phyloP scores from a whole-genome alignment of 176 grass and related monocot species.

The Cocos nucifera region DNA sequence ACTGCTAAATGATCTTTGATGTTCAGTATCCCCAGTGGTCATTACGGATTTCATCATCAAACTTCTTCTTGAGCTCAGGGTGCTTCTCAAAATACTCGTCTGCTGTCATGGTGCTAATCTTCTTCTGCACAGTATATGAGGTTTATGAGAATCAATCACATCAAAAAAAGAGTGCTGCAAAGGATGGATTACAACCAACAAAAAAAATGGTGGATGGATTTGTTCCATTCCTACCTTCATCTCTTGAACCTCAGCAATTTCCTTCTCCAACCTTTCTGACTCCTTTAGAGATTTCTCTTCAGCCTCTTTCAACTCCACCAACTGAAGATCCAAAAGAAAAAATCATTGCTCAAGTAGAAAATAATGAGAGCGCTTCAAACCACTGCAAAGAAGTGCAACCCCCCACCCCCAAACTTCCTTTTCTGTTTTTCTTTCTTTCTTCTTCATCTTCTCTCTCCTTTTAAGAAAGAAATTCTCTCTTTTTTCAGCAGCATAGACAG shows the following conservation, averaged over 20 bases:
- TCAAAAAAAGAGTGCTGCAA: background rate
- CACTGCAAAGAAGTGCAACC: too few species aligned
- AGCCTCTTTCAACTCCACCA: slow-evolving; percentile 72
- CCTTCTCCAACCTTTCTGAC: slow-evolving; percentile 65
- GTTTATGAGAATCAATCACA: slow-evolving; percentile 1
- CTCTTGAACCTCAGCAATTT: slow-evolving; percentile 64
- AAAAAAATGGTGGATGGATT: background rate
- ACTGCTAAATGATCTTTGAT: slow-evolving; percentile 5
- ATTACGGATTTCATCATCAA: slow-evolving; percentile 90
- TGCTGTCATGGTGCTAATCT: slow-evolving; percentile 85
- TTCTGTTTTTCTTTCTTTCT: too few species aligned
- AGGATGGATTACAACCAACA: background rate
- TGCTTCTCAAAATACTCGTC: slow-evolving; percentile 86
- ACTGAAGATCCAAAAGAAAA: slow-evolving; percentile 17
- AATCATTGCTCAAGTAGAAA: background rate
- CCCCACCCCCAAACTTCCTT: too few species aligned
- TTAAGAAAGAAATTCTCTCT: too few species aligned
- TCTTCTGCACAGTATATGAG: slow-evolving; percentile 46
- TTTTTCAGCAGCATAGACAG: background rate
- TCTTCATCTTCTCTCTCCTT: too few species aligned
- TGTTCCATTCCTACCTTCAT: slow-evolving; percentile 46
- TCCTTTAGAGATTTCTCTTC: slow-evolving; percentile 49
- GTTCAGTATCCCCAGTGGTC: slow-evolving; percentile 87
- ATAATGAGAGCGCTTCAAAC: too few species aligned
- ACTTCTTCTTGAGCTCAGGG: slow-evolving; percentile 87